Base-by-base conservation (phyloP, 1,284 basidiomycete genomes). In the Sanghuangporus sanghuang region DNA sequence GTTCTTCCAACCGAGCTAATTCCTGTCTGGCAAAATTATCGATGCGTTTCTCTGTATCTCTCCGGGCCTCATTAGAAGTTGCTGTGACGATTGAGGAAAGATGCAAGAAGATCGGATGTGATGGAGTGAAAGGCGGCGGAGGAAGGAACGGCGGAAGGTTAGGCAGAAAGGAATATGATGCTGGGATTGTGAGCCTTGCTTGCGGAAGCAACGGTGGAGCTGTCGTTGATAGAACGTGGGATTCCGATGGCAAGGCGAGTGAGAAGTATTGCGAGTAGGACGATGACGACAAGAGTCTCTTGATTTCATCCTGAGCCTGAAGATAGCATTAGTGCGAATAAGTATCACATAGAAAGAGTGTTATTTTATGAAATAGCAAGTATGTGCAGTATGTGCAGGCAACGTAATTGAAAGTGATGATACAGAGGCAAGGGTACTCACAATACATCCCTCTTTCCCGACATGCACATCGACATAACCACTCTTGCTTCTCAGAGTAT, bases 391-490 rank as follows among this genome's bases (percentile, higher is more conserved):
- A 6, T n/a, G 5, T 12, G 12, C 12, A 42, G 23, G 42, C 40
- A 32, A 40, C 53, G 65, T 59, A 42, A 59, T 48, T 32, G 4
- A 32, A 32, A 32, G 27, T 3, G 0, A 3, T 5, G 48, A 40
- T 21, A 65, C 35, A 61, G 54, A 53, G 49, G 62, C 18, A n/a
- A 54, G 65, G 49, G 61, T 63, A 82, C 89, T 81, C 73, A 93
- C 90, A 74, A 90, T 70, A 70, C 85, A 86, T 57, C 79, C 79
- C 59, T 52, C 58, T 6, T 57, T 58, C 16, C 67, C 66, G 18
- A 79, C 80, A 69, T 85, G 80, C 6, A 92, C 81, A 67, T 92
- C 86, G 61, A 93, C 80, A 87, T 87, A 91, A 2, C 90, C 90
- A 59, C 74, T 83, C 35, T 79, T 73, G 67, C 85, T 87, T 73